These are phyloP conservation scores for Dimocarpus longan DNA, from an alignment of 345 rosid genomes.

Conservation along the genomic window DNA sequence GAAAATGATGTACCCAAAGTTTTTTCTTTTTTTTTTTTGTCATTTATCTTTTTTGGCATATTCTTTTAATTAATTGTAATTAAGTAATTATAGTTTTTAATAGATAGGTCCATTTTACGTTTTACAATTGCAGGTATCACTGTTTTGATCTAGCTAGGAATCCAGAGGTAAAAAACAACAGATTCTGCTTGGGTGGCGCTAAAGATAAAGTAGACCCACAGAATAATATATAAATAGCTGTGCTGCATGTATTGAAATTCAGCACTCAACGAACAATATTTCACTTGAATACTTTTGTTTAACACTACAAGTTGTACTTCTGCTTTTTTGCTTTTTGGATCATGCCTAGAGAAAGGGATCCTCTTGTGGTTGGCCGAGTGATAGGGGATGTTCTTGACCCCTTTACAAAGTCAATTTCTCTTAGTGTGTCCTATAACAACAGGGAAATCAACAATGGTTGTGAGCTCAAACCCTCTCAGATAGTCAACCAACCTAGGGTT, in stretches of 20 bases:
- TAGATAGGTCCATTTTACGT: slow-evolving; percentile 9
- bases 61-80: no score
- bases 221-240: slow-evolving; percentile 12
- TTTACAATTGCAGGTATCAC: slow-evolving; percentile 17
- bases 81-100: background rate
- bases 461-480: slow-evolving; percentile 62
- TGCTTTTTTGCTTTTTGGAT: background rate
- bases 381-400: slow-evolving; percentile 74
- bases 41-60: no score
- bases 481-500: slow-evolving; percentile 53
- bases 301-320: background rate
- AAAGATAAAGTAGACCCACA: background rate
- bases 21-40: no score
- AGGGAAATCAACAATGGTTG: slow-evolving; percentile 56
- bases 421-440: slow-evolving; percentile 37
- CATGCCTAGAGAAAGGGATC: slow-evolving; percentile 63
- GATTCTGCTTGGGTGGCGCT: slow-evolving; percentile 13
- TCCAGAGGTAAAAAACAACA: background rate
- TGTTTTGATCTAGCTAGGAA: background rate
- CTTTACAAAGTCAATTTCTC: slow-evolving; percentile 48
- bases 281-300: background rate
- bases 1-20: background rate
- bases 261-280: background rate
- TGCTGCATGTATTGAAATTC: background rate
- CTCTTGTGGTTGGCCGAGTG: slow-evolving; percentile 63